Percentiles rank a stretch among this genome's conserved stretches.
Conservation (phyloP, 495 filamentous ascomycete species). For the Daldinia decipiens region DNA sequence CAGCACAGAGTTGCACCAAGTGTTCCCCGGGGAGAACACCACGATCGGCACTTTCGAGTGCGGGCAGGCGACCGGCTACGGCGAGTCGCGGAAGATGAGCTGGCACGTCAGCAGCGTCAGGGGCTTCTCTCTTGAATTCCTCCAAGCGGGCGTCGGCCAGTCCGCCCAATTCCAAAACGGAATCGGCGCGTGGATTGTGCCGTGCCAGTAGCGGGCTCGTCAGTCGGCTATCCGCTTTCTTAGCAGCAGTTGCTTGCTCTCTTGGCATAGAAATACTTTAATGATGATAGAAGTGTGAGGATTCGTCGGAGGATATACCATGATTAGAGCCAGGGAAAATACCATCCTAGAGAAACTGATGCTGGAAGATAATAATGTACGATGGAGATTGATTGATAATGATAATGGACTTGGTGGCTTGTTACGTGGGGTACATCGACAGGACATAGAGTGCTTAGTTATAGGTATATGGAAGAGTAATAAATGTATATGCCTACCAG, state of each 20-base stretch:
- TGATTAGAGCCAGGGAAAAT: not conserved
- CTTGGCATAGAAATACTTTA: slow-evolving; percentile 9
- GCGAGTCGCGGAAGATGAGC: slow-evolving; percentile 34
- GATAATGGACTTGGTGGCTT: slow-evolving; percentile 5
- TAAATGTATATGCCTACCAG: not conserved
- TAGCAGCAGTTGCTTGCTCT: slow-evolving; percentile 3
- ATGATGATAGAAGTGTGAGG: not conserved
- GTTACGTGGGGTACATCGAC: not conserved
- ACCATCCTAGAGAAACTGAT: not conserved
- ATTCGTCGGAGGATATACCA: slow-evolving; percentile 5
- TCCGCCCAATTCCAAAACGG: slow-evolving; percentile 42
- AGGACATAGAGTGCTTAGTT: not conserved
- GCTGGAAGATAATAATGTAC: not conserved
- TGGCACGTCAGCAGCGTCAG: slow-evolving; percentile 44
- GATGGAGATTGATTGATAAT: slow-evolving; percentile 4
- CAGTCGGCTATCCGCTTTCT: not conserved
- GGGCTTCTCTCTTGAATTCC: slow-evolving; percentile 41
- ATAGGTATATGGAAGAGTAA: not conserved
- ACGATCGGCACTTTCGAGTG: slow-evolving; percentile 45
- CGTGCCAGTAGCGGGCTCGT: slow-evolving; percentile 30
- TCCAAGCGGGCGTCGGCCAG: slow-evolving; percentile 43
- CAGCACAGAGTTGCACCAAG: slow-evolving; percentile 39
- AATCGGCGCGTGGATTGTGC: slow-evolving; percentile 46
- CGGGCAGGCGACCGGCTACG: slow-evolving; percentile 15
- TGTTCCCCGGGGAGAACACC: slow-evolving; percentile 38